These are phyloP conservation scores for Dacryopinax spathularia DNA, from an alignment of 768 basidiomycete genomes.

Conservation along the genomic window DNA sequence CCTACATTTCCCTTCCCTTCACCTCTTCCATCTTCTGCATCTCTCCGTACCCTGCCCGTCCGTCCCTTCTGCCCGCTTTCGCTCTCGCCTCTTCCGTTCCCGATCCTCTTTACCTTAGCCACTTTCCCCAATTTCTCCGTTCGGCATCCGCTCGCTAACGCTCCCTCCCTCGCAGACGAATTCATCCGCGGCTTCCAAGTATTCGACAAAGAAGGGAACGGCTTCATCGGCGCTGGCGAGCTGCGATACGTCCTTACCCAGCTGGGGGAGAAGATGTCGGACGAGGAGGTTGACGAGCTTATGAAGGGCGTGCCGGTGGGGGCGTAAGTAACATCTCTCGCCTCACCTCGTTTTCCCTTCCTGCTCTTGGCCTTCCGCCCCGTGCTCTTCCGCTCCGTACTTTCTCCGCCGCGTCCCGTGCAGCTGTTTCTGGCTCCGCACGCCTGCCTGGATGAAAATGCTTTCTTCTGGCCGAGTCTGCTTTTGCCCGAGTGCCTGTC, in stretches of 20 bases:
- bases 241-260: conserved; percentile 88
- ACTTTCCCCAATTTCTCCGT: too few species aligned
- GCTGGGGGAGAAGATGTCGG: conserved; percentile 94
- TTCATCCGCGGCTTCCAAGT: conserved; percentile 99
- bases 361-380: conserved; percentile 1
- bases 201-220: conserved; percentile 91
- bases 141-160: background rate
- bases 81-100: background rate
- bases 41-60: background rate
- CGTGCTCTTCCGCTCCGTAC: background rate
- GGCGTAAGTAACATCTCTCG: conserved; percentile 38
- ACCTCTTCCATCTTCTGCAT: too few species aligned
- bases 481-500: too few species aligned
- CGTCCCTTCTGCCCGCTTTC: background rate
- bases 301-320: conserved; percentile 90
- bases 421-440: too few species aligned
- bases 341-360: conserved; percentile 8
- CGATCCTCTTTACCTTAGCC: conserved; percentile 3
- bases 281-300: conserved; percentile 95
- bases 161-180: conserved; percentile 50
- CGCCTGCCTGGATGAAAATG: too few species aligned
- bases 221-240: conserved; percentile 83
- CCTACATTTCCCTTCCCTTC: background rate
- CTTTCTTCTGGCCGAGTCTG: too few species aligned
- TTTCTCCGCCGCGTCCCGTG: background rate